These are phyloP conservation scores for Cryptococcus maquisensis DNA, from an alignment of 1,284 basidiomycete genomes.

Conservation along the genomic window DNA sequence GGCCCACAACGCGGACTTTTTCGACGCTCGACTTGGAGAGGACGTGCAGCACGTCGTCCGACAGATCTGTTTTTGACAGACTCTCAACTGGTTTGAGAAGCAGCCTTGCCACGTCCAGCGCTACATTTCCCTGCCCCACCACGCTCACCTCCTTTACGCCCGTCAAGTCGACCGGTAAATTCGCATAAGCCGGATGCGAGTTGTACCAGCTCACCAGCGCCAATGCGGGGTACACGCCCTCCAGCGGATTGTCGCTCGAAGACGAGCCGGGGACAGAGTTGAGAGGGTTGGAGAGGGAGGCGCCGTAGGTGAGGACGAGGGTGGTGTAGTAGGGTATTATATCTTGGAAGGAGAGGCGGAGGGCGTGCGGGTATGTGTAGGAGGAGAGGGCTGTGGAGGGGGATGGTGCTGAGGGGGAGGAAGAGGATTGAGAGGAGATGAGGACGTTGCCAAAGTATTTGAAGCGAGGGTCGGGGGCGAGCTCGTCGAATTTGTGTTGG, in stretches of 20 bases:
- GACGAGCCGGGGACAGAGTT: slow-evolving; percentile 52
- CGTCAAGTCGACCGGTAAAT: slow-evolving; percentile 54
- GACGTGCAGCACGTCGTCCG: slow-evolving; percentile 66
- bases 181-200: slow-evolving; percentile 65
- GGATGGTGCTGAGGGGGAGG: slow-evolving; percentile 11
- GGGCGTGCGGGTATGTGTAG: slow-evolving; percentile 49
- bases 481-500: slow-evolving; percentile 84
- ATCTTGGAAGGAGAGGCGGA: slow-evolving; percentile 45
- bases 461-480: slow-evolving; percentile 68
- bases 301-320: slow-evolving; percentile 52
- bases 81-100: slow-evolving; percentile 64
- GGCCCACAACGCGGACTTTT: slow-evolving; percentile 76
- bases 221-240: slow-evolving; percentile 68
- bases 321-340: slow-evolving; percentile 52
- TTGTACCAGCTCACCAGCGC: slow-evolving; percentile 98
- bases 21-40: slow-evolving; percentile 63
- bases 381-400: slow-evolving; percentile 20
- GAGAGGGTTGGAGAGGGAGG: slow-evolving; percentile 46
- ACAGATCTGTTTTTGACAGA: slow-evolving; percentile 75
- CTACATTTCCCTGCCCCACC: slow-evolving; percentile 95
- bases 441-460: slow-evolving; percentile 91
- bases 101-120: slow-evolving; percentile 88
- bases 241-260: slow-evolving; percentile 53
- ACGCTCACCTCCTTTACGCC: slow-evolving; percentile 68
- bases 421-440: slow-evolving; percentile 50